These are phyloP conservation scores for Stephanodiscus triporus DNA, from an alignment of 108 stramenopile genomes.

Conservation along the genomic window DNA sequence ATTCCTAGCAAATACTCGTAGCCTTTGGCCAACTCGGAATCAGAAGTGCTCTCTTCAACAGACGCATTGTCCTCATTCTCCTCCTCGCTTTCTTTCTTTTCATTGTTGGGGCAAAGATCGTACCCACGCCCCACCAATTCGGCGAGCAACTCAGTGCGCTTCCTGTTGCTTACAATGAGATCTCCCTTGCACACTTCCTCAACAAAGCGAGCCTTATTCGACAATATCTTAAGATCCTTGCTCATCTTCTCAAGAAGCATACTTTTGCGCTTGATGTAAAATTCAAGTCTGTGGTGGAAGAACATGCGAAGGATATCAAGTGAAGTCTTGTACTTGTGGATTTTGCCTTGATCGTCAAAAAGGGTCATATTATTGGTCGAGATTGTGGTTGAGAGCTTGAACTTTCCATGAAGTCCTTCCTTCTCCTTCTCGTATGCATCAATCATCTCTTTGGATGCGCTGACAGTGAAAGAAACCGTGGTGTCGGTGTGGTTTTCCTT, in stretches of 20 bases:
- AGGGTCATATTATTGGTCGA: conserved; percentile 95
- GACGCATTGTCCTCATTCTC: conserved; percentile 66
- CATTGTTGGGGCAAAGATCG: conserved; percentile 74
- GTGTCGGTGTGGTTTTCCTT: conserved; percentile 98
- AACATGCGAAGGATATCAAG: conserved; percentile 90
- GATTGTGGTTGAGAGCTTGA: conserved; percentile 90
- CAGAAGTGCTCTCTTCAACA: conserved; percentile 55
- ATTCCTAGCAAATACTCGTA: conserved; percentile 99
- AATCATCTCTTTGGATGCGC: conserved; percentile 75
- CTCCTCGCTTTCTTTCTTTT: conserved; percentile 38
- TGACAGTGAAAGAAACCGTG: conserved; percentile 94
- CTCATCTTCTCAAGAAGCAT: conserved; percentile 68
- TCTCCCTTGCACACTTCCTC: conserved; percentile 92
- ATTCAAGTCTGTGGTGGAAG: conserved; percentile 82
- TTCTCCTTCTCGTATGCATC: conserved; percentile 79
- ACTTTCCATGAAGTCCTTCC: conserved; percentile 90
- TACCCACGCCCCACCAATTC: conserved; percentile 88
- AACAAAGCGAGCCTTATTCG: conserved; percentile 98
- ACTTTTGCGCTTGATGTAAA: conserved; percentile 92
- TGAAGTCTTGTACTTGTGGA: conserved; percentile 81
- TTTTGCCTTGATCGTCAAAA: conserved; percentile 85
- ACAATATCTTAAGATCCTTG: conserved; percentile 79
- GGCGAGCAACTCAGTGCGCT: conserved; percentile 85
- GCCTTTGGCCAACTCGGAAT: conserved; percentile 82
- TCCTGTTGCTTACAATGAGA: conserved; percentile 92